Conservation (phyloP, 371 early-diverging fungal species). For the Actinomortierella ambigua region DNA sequence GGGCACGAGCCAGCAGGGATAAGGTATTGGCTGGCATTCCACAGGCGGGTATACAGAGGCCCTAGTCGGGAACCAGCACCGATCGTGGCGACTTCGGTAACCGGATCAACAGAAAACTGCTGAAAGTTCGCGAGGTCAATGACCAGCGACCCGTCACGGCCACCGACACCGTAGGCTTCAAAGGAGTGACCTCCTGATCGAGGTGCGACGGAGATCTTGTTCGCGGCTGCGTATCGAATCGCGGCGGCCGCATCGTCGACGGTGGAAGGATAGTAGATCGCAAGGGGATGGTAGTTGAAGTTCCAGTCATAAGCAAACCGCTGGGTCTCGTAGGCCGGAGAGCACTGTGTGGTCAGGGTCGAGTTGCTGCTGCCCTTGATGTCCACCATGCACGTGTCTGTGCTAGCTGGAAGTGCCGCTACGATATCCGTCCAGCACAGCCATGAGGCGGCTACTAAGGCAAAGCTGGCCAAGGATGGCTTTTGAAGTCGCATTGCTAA, state of each 20-base stretch:
- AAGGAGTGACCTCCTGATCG: constrained; percentile 54
- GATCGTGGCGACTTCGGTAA: constrained; percentile 7
- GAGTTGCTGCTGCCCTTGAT: too few species aligned
- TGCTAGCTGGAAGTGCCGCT: too few species aligned
- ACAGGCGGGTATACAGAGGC: constrained; percentile 8
- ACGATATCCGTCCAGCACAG: too few species aligned
- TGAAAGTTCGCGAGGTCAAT: constrained; percentile 22
- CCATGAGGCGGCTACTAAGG: too few species aligned
- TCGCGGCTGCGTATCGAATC: constrained; percentile 21
- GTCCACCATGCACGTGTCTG: too few species aligned
- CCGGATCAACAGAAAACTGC: constrained; percentile 4
- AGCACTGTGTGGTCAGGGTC: too few species aligned
- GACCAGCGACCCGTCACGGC: constrained; percentile 9
- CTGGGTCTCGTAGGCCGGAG: neutral
- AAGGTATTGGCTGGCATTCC: constrained; percentile 6
- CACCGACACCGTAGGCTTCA: constrained; percentile 32
- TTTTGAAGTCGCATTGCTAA: too few species aligned
- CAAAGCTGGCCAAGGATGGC: too few species aligned
- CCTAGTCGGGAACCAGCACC: constrained; percentile 26
- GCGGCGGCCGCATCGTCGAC: constrained; percentile 4
- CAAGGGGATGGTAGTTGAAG: constrained; percentile 12
- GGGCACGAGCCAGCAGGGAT: constrained; percentile 24
- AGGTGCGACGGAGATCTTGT: constrained; percentile 5
- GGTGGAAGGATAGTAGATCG: constrained; percentile 23
- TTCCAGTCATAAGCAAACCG: constrained; percentile 1